Percentiles rank a stretch among this genome's conserved stretches.
Evolutionary conservation across 208 protist species (phyloP).

Genomic region (Porcisia hertigi): DNA sequence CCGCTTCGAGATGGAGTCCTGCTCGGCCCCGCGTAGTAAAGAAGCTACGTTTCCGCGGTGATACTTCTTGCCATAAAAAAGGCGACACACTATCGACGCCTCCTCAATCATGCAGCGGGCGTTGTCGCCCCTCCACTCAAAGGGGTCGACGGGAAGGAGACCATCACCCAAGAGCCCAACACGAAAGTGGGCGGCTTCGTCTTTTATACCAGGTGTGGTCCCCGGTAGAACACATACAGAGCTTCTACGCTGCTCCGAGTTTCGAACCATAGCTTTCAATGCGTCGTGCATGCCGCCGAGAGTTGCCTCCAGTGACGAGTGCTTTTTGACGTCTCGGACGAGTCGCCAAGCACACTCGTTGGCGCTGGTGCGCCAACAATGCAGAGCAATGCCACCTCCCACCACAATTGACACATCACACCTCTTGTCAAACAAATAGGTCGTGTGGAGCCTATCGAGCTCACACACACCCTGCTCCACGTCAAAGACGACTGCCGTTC

Average conservation of each 20-base stretch:
- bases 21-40: slow-evolving; percentile 64
- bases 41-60: slow-evolving; percentile 72
- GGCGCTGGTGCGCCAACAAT: slow-evolving; percentile 51
- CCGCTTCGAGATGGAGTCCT: slow-evolving; percentile 73
- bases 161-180: slow-evolving; percentile 68
- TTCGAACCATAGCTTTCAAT: slow-evolving; percentile 26
- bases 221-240: slow-evolving; percentile 47
- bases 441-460: slow-evolving; percentile 9
- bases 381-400: slow-evolving; percentile 55
- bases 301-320: slow-evolving; percentile 11
- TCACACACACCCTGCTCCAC: slow-evolving; percentile 48
- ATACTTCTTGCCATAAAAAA: slow-evolving; percentile 85
- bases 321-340: slow-evolving; percentile 25
- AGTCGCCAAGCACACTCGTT: slow-evolving; percentile 48
- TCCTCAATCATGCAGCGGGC: slow-evolving; percentile 70
- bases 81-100: slow-evolving; percentile 64
- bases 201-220: slow-evolving; percentile 72
- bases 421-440: slow-evolving; percentile 40
- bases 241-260: slow-evolving; percentile 29
- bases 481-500: slow-evolving; percentile 67
- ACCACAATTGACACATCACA: slow-evolving; percentile 63
- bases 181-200: slow-evolving; percentile 43
- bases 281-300: slow-evolving; percentile 25
- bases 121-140: slow-evolving; percentile 85
- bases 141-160: slow-evolving; percentile 79